Evolutionary conservation across 441 rosid genomes (phyloP).

Genomic region (Oxalis stricta): DNA sequence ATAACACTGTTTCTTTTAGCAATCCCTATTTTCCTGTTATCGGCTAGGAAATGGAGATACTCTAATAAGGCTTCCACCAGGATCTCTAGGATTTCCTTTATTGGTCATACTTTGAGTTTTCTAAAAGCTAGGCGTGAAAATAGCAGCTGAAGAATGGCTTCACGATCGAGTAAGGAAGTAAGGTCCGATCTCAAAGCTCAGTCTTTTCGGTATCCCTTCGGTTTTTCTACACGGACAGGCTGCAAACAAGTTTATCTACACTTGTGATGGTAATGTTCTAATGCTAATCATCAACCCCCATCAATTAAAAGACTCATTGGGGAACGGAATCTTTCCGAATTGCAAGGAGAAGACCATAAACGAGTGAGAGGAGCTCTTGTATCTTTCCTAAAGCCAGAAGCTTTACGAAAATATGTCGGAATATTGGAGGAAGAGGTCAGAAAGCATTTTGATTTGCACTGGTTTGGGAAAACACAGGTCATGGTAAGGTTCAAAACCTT

Average conservation of each 20-base stretch:
- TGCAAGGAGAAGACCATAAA: constrained; percentile 24
- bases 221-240: constrained; percentile 27
- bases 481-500: too few relatives aligned
- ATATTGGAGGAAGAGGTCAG: constrained; percentile 20
- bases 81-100: constrained; percentile 17
- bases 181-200: constrained; percentile 21
- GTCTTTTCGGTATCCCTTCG: constrained; percentile 14
- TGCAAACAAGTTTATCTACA: constrained; percentile 27
- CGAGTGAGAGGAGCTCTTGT: constrained; percentile 21
- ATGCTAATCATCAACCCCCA: constrained; percentile 12
- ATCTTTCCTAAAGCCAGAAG: constrained; percentile 27
- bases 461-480: constrained; percentile 18
- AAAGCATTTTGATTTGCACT: constrained; percentile 10
- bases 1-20: neutral
- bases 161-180: constrained; percentile 14
- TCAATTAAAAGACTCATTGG: constrained; percentile 14
- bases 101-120: constrained; percentile 19
- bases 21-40: constrained; percentile 5
- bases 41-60: neutral
- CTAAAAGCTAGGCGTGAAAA: constrained; percentile 13
- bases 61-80: constrained; percentile 15
- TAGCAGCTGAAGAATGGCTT: constrained; percentile 19
- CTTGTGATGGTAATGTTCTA: constrained; percentile 5
- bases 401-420: constrained; percentile 16
- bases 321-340: constrained; percentile 11